Evolutionary conservation across 2,329 filamentous ascomycete species (phyloP), one percentile per base, ranked within the genome.

Genomic region (Pseudogymnoascus verrucosus): DNA sequence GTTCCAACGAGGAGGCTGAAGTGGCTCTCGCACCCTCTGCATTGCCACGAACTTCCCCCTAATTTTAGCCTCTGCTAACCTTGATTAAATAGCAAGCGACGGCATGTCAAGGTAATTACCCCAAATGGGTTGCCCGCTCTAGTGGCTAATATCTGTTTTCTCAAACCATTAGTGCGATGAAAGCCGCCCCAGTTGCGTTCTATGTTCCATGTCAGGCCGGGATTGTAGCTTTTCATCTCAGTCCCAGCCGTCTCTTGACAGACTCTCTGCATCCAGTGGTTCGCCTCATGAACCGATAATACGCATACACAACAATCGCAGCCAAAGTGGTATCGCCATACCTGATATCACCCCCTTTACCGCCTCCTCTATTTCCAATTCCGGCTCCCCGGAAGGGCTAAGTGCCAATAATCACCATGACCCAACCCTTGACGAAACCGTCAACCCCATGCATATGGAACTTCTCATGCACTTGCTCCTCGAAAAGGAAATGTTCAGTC

Each of bases 401-500:
- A 8, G 34, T 61, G 21, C 1, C 11, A 31, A 44, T 44, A 21
- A 23, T 39, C n/a, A 28, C 16, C 5, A 12, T 28, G n/a, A 10
- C 54, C 51, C n/a, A 57, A 34, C n/a, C 51, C 51, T 57, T 5
- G 64, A 69, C 5, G 63, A 67, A 3, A 34, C 61, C 19, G 65
- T 77, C 37, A 76, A 77, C 21, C 59, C 72, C 23, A 64, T 68
- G 34, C 75, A 77, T 64, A 73, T 73, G 68, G 73, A 77, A 57
- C 72, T 76, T 16, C 67, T 76, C 34, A 65, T 73, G 21, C 74
- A 76, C 57, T 65, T 72, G n/a, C 62, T 65, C 39, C 42, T 67
- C 11, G 63, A 70, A 28, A 59, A 66, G 12, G 65, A 69, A 7
- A 67, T 73, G 37, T 71, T 74, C 37, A 68, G 68, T 28, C 64